Percentiles rank a stretch among this genome's conserved stretches.
Evolutionary conservation across 1,139 yeast species (phyloP).

Genomic region (Torulaspora globosa): DNA sequence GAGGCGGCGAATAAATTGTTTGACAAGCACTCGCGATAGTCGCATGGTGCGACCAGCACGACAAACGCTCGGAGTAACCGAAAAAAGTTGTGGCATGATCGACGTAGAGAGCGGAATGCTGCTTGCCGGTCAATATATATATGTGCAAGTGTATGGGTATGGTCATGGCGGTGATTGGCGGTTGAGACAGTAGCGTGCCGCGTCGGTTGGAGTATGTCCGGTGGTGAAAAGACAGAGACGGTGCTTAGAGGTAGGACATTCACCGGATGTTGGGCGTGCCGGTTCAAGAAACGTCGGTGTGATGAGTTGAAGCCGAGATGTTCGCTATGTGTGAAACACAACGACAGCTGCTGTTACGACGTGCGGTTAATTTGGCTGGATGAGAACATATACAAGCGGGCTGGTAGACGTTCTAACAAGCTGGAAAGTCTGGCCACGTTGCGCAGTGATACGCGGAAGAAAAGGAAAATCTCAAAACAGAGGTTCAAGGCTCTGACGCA

Average conservation of each 20-base stretch:
- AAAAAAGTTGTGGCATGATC: not conserved
- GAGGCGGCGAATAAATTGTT: not conserved
- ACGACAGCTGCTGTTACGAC: slow-evolving; percentile 30
- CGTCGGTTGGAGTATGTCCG: not conserved
- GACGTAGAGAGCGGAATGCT: not conserved
- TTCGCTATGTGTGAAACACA: slow-evolving; percentile 25
- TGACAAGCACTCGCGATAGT: not conserved
- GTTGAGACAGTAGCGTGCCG: too few relatives aligned
- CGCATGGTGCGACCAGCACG: not conserved
- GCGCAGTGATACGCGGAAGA: slow-evolving; percentile 8
- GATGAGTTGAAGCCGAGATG: slow-evolving; percentile 30
- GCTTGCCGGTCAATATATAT: too few relatives aligned
- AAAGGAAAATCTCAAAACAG: slow-evolving; percentile 6
- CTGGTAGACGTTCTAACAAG: not conserved
- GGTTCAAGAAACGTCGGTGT: slow-evolving; percentile 33
- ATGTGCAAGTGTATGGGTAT: too few relatives aligned
- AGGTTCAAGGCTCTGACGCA: slow-evolving; percentile 6
- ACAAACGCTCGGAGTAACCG: not conserved
- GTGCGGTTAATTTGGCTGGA: slow-evolving; percentile 31
- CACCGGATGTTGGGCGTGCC: slow-evolving; percentile 36
- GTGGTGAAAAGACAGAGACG: slow-evolving; percentile 1
- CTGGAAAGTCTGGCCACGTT: not conserved
- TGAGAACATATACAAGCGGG: slow-evolving; percentile 21
- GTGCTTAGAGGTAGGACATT: slow-evolving; percentile 26
- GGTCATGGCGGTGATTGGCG: too few relatives aligned